Evolutionary conservation across 1,139 yeast species (phyloP), one percentile per base, ranked within the genome.

Genomic region (Taphrina communis): DNA sequence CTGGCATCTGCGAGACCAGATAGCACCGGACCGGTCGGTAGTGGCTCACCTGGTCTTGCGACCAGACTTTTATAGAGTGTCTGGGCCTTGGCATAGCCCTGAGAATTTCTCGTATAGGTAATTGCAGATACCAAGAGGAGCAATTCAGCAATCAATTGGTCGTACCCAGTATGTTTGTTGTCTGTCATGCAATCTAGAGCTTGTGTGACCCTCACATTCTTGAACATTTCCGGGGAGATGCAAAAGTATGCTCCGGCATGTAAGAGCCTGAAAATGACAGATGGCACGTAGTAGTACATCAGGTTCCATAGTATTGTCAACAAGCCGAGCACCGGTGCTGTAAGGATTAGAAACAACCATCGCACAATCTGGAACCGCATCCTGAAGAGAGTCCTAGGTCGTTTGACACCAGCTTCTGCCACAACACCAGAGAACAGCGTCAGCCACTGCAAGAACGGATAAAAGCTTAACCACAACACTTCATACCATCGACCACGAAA

Each of bases 71-170:
- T 48, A 38, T 63, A 63, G 46, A 35, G 21, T 6, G 42, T 11
- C 38, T 63, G 60, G 8, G 67, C 67, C 21, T 42, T 46, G 8
- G 36, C 35, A 42, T 35, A 55, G 12, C 36, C 17, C 17, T 17
- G 14, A 1, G 53, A 35, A 48, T 63, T 48, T 14, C 67, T 48
- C 21, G 59, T 44, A 25, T 63, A 63, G 39, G 53, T 55, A 8
- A 57, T 39, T 14, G 67, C 60, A 9, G 67, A 44, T 31, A 63
- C 52, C 9, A 44, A n/a, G 31, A 55, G 56, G 48, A 63, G 21
- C 35, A 21, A 63, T 36, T 63, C 67, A 6, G 67, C 53, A n/a
- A 55, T 25, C 5, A 36, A 50, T 11, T 58, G 62, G 19, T 48
- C 42, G 42, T 44, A 58, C 39, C 11, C 53, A 1, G 39, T 7